These are phyloP conservation scores for Pythium brachiatum DNA, from an alignment of 352 stramenopile species.

Conservation along the genomic window DNA sequence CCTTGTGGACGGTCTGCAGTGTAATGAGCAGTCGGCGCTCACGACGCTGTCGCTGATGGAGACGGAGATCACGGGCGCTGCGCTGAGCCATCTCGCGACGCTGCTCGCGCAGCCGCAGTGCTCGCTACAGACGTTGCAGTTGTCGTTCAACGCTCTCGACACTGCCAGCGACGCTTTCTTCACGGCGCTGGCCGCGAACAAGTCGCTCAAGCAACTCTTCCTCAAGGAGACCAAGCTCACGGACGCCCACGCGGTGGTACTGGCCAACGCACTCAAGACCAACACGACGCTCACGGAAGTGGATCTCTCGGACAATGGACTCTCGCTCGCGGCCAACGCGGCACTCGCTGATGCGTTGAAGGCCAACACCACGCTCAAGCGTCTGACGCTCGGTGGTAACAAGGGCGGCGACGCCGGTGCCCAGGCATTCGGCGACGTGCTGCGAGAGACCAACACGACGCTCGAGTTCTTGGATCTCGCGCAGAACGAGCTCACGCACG, in stretches of 20 bases:
- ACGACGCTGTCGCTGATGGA: conserved; percentile 48
- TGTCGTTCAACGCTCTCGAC: conserved; percentile 71
- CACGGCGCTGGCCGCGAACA: conserved; percentile 52
- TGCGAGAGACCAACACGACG: conserved; percentile 36
- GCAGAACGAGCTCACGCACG: conserved; percentile 59
- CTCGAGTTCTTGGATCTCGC: conserved; percentile 63
- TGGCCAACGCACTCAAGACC: conserved; percentile 40
- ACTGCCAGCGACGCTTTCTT: conserved; percentile 45
- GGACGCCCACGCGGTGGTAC: conserved; percentile 35
- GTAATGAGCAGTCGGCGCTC: conserved; percentile 35
- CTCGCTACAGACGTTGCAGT: conserved; percentile 52
- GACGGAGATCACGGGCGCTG: conserved; percentile 38
- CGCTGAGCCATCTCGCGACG: conserved; percentile 45
- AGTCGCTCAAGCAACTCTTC: conserved; percentile 59
- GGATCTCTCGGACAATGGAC: conserved; percentile 70
- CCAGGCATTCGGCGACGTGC: conserved; percentile 29
- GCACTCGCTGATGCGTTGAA: conserved; percentile 44
- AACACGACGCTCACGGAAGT: conserved; percentile 56
- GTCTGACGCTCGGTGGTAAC: conserved; percentile 60
- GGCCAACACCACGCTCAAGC: conserved; percentile 43
- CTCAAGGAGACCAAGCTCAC: conserved; percentile 66
- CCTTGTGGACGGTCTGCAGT: conserved; percentile 36
- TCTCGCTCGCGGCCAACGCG: conserved; percentile 33
- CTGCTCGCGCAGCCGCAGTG: conserved; percentile 41
- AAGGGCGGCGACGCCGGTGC: conserved; percentile 54